phyloP scores from a whole-genome alignment of 768 basidiomycete genomes.

The Saitozyma sp. region DNA sequence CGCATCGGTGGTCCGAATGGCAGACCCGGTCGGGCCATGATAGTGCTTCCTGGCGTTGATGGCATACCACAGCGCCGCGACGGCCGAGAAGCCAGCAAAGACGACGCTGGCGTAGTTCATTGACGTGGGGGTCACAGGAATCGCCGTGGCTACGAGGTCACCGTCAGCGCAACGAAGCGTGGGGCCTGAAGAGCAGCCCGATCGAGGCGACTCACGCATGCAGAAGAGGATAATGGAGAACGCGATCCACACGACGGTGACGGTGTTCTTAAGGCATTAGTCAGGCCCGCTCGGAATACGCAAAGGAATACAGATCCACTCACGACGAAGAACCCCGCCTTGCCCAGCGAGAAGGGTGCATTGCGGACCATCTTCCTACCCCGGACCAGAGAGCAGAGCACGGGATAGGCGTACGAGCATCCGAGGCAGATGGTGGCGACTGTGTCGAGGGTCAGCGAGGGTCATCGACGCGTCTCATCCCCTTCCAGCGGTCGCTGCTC shows the following conservation, averaged over 20 bases:
- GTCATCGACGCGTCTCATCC: too few species aligned
- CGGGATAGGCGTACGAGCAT: conserved; percentile 66
- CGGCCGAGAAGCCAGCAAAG: conserved; percentile 63
- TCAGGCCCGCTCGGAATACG: conserved; percentile 1
- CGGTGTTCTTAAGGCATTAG: conserved; percentile 57
- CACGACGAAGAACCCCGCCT: conserved; percentile 39
- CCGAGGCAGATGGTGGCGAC: conserved; percentile 68
- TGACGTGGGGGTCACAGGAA: conserved; percentile 36
- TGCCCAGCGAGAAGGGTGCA: conserved; percentile 57
- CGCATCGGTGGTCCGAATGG: too few species aligned
- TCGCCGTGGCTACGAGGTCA: conserved; percentile 29
- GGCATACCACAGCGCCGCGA: conserved; percentile 72
- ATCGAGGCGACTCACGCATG: conserved; percentile 57
- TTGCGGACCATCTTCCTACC: conserved; percentile 57
- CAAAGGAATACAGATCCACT: conserved; percentile 6
- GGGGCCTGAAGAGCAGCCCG: not conserved
- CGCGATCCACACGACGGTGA: conserved; percentile 63
- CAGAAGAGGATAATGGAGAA: conserved; percentile 69
- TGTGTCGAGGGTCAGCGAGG: conserved; percentile 3
- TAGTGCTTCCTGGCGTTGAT: conserved; percentile 35
- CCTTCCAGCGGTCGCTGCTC: not conserved
- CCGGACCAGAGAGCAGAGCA: conserved; percentile 59
- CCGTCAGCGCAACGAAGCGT: not conserved
- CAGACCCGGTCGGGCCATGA: conserved; percentile 18
- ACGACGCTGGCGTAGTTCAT: conserved; percentile 66